Evolutionary conservation across 2,329 filamentous ascomycete species (phyloP).

Genomic region (Capronia coronata): DNA sequence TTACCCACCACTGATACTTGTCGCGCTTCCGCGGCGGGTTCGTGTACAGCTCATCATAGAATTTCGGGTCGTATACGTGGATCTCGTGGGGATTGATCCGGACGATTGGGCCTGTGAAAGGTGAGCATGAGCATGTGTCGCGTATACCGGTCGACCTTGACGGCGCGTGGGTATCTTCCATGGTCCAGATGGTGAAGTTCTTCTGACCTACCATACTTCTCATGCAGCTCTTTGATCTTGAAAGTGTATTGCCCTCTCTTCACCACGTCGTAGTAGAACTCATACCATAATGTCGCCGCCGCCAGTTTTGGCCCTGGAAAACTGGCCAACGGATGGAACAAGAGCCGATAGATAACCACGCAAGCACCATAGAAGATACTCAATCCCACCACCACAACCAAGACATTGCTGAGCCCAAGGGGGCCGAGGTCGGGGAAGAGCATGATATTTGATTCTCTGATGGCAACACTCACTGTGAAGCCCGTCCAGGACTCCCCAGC

Average conservation of each 20-base stretch:
- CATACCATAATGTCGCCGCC: slow-evolving; percentile 30
- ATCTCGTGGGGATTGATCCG: slow-evolving; percentile 34
- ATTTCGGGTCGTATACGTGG: slow-evolving; percentile 33
- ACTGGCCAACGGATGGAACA: slow-evolving; percentile 22
- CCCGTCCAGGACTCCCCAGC: too few species aligned
- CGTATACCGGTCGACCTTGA: background rate
- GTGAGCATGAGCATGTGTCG: background rate
- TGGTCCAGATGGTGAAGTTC: too few species aligned
- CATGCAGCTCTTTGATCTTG: slow-evolving; percentile 34
- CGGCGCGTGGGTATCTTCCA: too few species aligned
- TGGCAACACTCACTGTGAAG: too few species aligned
- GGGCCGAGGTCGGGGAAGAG: background rate
- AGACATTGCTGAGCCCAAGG: background rate
- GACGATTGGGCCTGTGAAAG: slow-evolving; percentile 29
- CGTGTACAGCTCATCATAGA: slow-evolving; percentile 33
- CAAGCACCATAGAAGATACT: background rate
- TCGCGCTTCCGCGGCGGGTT: slow-evolving; percentile 26
- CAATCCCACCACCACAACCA: background rate
- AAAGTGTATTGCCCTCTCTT: slow-evolving; percentile 32
- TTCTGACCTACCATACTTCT: slow-evolving; percentile 31
- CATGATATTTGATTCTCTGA: background rate
- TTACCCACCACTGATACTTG: slow-evolving; percentile 26
- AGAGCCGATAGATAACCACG: slow-evolving; percentile 19
- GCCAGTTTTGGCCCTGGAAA: slow-evolving; percentile 33
- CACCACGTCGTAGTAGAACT: slow-evolving; percentile 35